phyloP scores from a whole-genome alignment of 495 filamentous ascomycete species.

The Aspergillus nidulans region DNA sequence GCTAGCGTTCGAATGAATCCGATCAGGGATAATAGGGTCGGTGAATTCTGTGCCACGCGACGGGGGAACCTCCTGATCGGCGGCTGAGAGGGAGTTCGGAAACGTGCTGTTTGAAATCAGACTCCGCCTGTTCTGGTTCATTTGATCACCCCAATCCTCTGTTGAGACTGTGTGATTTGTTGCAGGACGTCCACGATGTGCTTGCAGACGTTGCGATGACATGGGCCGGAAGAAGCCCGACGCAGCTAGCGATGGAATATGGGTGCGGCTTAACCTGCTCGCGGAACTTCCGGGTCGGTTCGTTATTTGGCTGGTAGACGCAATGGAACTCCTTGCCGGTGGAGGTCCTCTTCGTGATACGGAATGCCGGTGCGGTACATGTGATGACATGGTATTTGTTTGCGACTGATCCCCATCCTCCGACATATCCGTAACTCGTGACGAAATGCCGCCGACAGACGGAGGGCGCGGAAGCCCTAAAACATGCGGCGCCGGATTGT shows the following conservation, averaged over 20 bases:
- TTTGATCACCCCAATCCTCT: constrained; percentile 42
- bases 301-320: constrained; percentile 33
- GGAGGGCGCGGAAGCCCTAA: constrained; percentile 43
- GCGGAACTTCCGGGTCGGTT: constrained; percentile 58
- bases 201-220: constrained; percentile 93
- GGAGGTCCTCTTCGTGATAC: constrained; percentile 48
- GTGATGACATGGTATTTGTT: constrained; percentile 37
- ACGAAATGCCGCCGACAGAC: constrained; percentile 64
- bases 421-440: constrained; percentile 75
- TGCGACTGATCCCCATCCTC: constrained; percentile 47
- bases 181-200: constrained; percentile 64
- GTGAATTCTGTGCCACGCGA: constrained; percentile 79
- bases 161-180: constrained; percentile 39
- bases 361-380: constrained; percentile 41
- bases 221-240: constrained; percentile 93
- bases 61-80: constrained; percentile 59
- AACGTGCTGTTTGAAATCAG: constrained; percentile 44
- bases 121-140: constrained; percentile 44
- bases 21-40: constrained; percentile 57
- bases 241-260: constrained; percentile 84
- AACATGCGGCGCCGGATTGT: constrained; percentile 26
- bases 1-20: constrained; percentile 68
- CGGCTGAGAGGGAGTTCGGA: constrained; percentile 34
- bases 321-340: constrained; percentile 32
- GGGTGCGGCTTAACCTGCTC: constrained; percentile 75